Evolutionary conservation across 192 early-diverging fungal genomes (phyloP).

Genomic region (Backusella westeae): DNA sequence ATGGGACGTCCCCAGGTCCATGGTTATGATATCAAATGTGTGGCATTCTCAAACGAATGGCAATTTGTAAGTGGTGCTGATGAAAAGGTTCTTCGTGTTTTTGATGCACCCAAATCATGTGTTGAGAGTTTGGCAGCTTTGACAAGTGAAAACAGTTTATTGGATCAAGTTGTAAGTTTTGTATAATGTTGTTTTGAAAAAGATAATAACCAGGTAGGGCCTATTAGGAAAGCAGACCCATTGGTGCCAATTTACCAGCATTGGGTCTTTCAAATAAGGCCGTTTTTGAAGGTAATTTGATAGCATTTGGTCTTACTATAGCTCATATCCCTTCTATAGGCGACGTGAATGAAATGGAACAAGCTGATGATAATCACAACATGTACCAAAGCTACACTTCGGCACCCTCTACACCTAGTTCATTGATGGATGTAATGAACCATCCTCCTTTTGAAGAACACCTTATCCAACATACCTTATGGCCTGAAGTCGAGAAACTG

Average conservation of each 20-base stretch:
- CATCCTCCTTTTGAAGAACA: slow-evolving; percentile 89
- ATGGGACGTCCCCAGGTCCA: slow-evolving; percentile 94
- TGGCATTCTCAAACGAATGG: slow-evolving; percentile 73
- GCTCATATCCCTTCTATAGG: too few species aligned
- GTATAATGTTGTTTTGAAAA: too few species aligned
- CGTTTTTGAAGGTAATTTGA: slow-evolving; percentile 48
- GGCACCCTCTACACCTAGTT: slow-evolving; percentile 46
- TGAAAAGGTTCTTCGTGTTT: slow-evolving; percentile 90
- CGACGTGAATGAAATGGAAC: slow-evolving; percentile 41
- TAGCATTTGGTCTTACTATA: too few species aligned
- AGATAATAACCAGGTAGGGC: not conserved
- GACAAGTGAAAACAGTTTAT: slow-evolving; percentile 37
- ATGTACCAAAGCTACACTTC: slow-evolving; percentile 57
- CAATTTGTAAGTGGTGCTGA: slow-evolving; percentile 87
- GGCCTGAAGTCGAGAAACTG: slow-evolving; percentile 95
- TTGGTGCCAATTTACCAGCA: slow-evolving; percentile 83
- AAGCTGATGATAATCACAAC: slow-evolving; percentile 54
- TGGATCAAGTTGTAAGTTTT: slow-evolving; percentile 38
- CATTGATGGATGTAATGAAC: slow-evolving; percentile 38
- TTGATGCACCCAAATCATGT: slow-evolving; percentile 82
- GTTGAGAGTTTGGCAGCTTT: slow-evolving; percentile 58
- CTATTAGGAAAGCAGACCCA: slow-evolving; percentile 49
- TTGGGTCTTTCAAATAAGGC: slow-evolving; percentile 97
- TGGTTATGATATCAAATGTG: slow-evolving; percentile 89
- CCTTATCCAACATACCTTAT: slow-evolving; percentile 84